phyloP scores from a whole-genome alignment of 2,329 filamentous ascomycete species.

The Fusarium robinianum region DNA sequence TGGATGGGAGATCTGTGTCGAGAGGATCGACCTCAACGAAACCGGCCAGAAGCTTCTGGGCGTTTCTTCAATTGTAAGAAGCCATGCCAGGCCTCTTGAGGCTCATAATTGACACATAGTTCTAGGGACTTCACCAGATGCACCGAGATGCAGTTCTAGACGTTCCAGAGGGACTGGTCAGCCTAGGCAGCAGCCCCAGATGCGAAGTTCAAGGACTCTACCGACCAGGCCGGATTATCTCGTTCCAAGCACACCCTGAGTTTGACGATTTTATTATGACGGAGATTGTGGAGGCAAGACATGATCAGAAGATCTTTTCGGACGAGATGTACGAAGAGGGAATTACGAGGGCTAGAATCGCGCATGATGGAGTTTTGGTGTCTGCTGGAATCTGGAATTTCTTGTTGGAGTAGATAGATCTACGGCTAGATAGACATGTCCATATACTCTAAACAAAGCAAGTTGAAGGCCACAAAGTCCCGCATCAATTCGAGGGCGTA shows the following conservation, averaged over 20 bases:
- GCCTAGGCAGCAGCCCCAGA: constrained; percentile 44
- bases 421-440: too few species aligned
- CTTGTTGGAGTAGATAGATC: constrained; percentile 11
- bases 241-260: constrained; percentile 51
- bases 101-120: neutral
- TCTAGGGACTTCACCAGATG: constrained; percentile 48
- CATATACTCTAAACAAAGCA: too few species aligned
- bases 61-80: constrained; percentile 32
- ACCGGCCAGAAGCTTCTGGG: constrained; percentile 44
- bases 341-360: constrained; percentile 31
- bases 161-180: constrained; percentile 43
- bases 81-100: rapidly evolving
- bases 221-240: constrained; percentile 41
- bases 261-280: constrained; percentile 46
- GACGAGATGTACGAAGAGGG: constrained; percentile 36
- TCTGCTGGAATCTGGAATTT: constrained; percentile 37
- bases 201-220: constrained; percentile 50
- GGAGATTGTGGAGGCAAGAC: constrained; percentile 36
- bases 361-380: constrained; percentile 38
- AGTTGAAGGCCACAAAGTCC: too few species aligned
- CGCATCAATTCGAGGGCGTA: too few species aligned
- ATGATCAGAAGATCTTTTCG: constrained; percentile 34
- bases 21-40: constrained; percentile 44
- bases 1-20: constrained; percentile 50
- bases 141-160: constrained; percentile 49